Evolutionary conservation across 192 early-diverging fungal genomes (phyloP).

Genomic region (Podila horticola): DNA sequence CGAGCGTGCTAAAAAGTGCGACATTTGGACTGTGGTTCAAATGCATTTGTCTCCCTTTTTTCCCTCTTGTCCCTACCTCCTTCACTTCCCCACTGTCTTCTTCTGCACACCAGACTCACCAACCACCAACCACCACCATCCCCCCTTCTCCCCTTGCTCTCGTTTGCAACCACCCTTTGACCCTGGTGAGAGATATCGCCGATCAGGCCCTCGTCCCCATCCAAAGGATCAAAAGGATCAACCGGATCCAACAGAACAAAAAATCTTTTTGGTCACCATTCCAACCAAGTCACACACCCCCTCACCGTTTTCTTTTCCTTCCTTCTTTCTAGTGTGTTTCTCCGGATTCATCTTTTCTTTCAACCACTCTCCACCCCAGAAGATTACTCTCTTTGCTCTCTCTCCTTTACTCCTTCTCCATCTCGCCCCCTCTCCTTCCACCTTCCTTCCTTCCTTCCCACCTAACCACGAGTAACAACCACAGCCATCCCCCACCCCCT

Average conservation of each 20-base stretch:
- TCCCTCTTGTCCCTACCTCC: background rate
- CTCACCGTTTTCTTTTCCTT: background rate
- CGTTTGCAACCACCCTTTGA: too few relatives aligned
- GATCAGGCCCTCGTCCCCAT: background rate
- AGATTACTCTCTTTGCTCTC: too few relatives aligned
- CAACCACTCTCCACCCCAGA: too few relatives aligned
- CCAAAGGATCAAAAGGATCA: too few relatives aligned
- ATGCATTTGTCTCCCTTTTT: background rate
- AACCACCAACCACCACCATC: too few relatives aligned
- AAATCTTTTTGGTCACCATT: too few relatives aligned
- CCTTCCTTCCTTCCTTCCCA: background rate
- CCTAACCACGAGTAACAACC: background rate
- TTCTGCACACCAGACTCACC: background rate
- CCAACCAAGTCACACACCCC: background rate
- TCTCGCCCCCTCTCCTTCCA: background rate
- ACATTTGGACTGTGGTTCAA: background rate
- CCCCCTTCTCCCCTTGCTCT: too few relatives aligned
- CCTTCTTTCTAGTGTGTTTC: background rate
- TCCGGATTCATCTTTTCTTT: background rate
- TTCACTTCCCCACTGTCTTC: background rate
- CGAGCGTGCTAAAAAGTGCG: background rate
- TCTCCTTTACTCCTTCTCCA: background rate
- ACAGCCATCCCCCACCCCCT: background rate
- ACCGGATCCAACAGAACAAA: too few relatives aligned
- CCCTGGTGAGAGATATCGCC: background rate